Base-by-base conservation (phyloP, 2,329 filamentous ascomycete genomes). In the Penicillium italicum region DNA sequence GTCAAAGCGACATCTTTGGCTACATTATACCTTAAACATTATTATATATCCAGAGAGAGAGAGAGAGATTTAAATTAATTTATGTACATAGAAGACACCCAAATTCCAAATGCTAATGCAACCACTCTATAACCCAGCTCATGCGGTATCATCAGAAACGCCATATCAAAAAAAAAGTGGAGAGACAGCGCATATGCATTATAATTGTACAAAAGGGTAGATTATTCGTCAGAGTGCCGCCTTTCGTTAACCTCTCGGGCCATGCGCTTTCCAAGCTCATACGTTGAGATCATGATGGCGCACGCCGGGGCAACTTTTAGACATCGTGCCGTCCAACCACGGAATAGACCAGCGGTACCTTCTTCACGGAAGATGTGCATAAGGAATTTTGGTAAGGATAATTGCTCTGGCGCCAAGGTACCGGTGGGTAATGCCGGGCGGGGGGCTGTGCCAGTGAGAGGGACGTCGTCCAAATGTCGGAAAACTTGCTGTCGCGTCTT, bases 241-340 rank as follows among this genome's bases (percentile, higher is more conserved):
- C 77, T 77, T 64, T 85, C 81, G 62, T 97, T 97, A 47, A 90
- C 84, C 11, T 83, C 82, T 51, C 85, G 81, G 33, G 95, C 95
- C 71, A 89, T 86, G 72, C 89, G 87, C 80, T 99, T 99, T 48
- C 94, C 92, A 36, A 97, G 84, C 74, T 99, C 94, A 73, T 97
- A 99, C 70, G 88, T 96, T 71, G 90, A 95, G 70, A 99, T 97
- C 94, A 99, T 99, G 71, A 99, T 97, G 28, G 94, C 94, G 74
- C 94, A 99, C 0, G 93, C 91, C 1, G 94, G 94, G 1, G 94
- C 93, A 5, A 99, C 92, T 72, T 97, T 97, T 58, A 97, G 79
- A 63, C 91, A 96, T 37, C 94, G 82, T 0, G 94, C 91, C 24
- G 91, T 87, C 90, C 92, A 97, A 41, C 94, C 94, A 65, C 82